A percentile compares a stretch with the other conserved stretches of the same genome.
Evolutionary conservation across 2,329 filamentous ascomycete genomes (phyloP).

Genomic region (Elsinoe fawcettii): DNA sequence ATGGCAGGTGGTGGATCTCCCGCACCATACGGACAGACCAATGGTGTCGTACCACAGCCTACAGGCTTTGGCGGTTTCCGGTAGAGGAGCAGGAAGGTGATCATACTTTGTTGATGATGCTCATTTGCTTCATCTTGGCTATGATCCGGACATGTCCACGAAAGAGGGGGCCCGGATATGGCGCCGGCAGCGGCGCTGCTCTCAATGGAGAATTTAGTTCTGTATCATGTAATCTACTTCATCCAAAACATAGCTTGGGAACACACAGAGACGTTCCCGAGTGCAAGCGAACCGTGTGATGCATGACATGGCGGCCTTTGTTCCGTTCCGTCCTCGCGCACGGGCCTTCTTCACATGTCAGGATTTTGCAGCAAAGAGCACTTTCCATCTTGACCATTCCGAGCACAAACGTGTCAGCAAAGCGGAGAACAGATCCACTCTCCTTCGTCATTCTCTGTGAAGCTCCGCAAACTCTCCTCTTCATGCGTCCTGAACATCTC

Average conservation of each 20-base stretch:
- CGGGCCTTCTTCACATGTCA: slow-evolving; percentile 8
- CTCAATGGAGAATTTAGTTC: neutral
- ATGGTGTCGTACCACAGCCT: slow-evolving; percentile 81
- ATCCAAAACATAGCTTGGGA: neutral
- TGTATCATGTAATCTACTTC: slow-evolving; percentile 11
- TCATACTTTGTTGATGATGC: neutral
- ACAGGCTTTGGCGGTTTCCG: slow-evolving; percentile 44
- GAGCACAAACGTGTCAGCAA: neutral
- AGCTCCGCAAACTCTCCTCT: neutral
- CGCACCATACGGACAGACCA: slow-evolving; percentile 67
- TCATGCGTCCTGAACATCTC: neutral
- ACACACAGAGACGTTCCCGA: neutral
- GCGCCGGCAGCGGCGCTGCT: neutral
- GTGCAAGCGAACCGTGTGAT: neutral
- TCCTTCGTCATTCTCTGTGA: neutral
- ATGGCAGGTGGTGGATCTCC: slow-evolving; percentile 51
- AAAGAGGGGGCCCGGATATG: neutral
- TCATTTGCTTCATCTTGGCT: neutral
- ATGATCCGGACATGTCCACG: neutral
- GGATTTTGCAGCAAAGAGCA: neutral
- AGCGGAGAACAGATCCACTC: slow-evolving; percentile 9
- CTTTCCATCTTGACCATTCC: neutral
- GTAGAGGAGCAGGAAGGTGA: slow-evolving; percentile 15
- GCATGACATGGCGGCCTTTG: neutral
- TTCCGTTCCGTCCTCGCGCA: neutral